Conservation (phyloP, 176 grass and related monocot genomes). For the Lolium perenne region DNA sequence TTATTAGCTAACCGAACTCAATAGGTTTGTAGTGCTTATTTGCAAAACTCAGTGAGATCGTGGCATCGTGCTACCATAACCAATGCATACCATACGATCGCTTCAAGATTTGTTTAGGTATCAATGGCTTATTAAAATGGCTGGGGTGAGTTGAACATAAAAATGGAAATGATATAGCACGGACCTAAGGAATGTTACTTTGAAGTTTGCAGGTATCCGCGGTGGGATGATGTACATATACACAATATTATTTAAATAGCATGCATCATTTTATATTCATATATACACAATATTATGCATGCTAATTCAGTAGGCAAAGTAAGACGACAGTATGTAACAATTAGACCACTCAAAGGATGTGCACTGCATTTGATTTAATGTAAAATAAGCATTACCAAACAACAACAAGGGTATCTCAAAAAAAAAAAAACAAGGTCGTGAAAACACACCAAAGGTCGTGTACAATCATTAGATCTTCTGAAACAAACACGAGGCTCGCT, state of each 20-base stretch:
- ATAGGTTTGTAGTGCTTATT: background rate
- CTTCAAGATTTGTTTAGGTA: slow-evolving; percentile 39
- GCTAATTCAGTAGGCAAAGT: slow-evolving; percentile 37
- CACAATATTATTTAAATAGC: background rate
- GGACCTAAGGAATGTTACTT: background rate
- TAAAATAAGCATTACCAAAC: slow-evolving; percentile 42
- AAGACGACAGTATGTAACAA: slow-evolving; percentile 32
- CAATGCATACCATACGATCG: slow-evolving; percentile 9
- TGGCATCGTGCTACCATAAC: background rate
- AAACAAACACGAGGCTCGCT: slow-evolving; percentile 49
- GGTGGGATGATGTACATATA: slow-evolving; percentile 16
- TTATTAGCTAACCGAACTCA: background rate
- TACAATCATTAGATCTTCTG: slow-evolving; percentile 45
- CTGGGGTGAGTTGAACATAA: background rate
- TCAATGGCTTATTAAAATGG: slow-evolving; percentile 11
- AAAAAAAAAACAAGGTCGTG: slow-evolving; percentile 13
- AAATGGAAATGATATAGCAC: slow-evolving; percentile 47
- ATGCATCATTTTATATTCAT: background rate
- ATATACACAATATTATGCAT: background rate
- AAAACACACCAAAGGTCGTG: slow-evolving; percentile 36
- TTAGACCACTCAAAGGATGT: slow-evolving; percentile 14
- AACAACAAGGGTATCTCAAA: background rate
- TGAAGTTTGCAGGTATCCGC: slow-evolving; percentile 19
- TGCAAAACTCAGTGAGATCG: background rate
- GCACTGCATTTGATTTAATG: slow-evolving; percentile 28